Base-by-base conservation (phyloP, 345 rosid genomes). In the Turritis glabra region DNA sequence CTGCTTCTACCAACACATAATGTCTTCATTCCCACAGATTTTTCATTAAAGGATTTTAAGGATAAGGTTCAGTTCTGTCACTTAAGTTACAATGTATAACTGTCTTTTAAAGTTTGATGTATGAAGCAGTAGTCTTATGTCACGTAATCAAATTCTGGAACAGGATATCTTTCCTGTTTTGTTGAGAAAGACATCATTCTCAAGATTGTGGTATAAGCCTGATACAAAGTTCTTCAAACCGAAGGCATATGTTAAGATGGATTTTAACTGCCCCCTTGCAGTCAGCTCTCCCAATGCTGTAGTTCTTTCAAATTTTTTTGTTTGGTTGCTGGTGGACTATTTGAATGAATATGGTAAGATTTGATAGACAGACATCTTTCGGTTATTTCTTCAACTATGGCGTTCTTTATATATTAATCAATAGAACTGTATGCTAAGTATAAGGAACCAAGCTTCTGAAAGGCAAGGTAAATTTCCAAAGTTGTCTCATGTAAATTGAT, bases 321-420 rank as follows among this genome's bases (percentile, higher is more conserved):
- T 90, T 1, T 71, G 81, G 61, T 61, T 93, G 80, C 51, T 93
- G 68, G 81, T 81, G 81, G 98, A 93, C 78, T 84, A 89, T 80
- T 78, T 93, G 88, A 93, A 91, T 84, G 98, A 93, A 82, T 85
- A 81, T 70, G 96, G 97, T 90, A 82, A 79, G 83, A 57, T 67
- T 51, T 69, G 56, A 47, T 70, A 14, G 35, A 9, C 22, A 32
- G 15, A 25, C n/a, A 40, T 68, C 25, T 22, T n/a, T 35, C 17
- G 1, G 9, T 7, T 17, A 21, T 26, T 26, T 18, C 6, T 2
- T 67, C n/a, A 32, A 21, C 29, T 48, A 50, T 4, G 43, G 30
- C 19, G 21, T 64, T 47, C 3, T 47, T 17, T n/a, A n/a, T n/a
- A 18, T 1, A 65, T 30, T 9, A 11, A 0, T 10, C 27, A 17